Evolutionary conservation across 1,139 yeast genomes (phyloP), one percentile per base, ranked within the genome.

Genomic region (Pichia norvegensis): DNA sequence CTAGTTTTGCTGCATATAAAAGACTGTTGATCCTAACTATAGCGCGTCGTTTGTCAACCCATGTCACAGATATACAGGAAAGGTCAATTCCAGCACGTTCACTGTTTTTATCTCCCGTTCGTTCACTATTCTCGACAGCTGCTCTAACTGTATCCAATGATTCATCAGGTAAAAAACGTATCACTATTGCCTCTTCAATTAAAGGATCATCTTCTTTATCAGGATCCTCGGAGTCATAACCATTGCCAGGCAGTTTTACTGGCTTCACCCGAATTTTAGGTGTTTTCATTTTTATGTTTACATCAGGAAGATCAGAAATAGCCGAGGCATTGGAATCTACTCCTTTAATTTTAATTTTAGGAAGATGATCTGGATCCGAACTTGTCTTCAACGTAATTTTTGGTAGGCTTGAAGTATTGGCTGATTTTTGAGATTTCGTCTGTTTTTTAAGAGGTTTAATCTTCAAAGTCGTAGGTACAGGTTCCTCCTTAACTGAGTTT

Each of bases 221-320:
- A 1, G 97, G 95, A 11, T 95, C 97, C 58, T 92, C 98, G 1
- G 96, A 85, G 61, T 92, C 98, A 63, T 92, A 92, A 0, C 97
- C 97, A 56, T 90, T 96, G 1, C 96, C 96, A 0, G 95, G 95
- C 10, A 84, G 74, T 54, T 95, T 68, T 0, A 86, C 82, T 0
- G 95, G 95, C 58, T 86, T 87, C 46, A 90, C 80, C 51, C 94
- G 68, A 45, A 87, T 80, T 40, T 80, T 69, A 0, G 92, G 90
- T 0, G 79, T 69, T 41, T 57, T 57, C 10, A 52, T 38, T 14
- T 42, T 38, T 6, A 38, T 33, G 16, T 40, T 16, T 11, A 38
- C 42, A n/a, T 29, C 42, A 1, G 50, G 37, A 16, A 44, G 36
- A 7, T 22, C 36, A 43, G 45, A 19, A 19, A 25, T 10, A 11